Percentiles rank a stretch among this genome's conserved stretches.
These are phyloP conservation scores for Calocybe gambosa DNA, from an alignment of 1,284 basidiomycete genomes.

Conservation along the genomic window DNA sequence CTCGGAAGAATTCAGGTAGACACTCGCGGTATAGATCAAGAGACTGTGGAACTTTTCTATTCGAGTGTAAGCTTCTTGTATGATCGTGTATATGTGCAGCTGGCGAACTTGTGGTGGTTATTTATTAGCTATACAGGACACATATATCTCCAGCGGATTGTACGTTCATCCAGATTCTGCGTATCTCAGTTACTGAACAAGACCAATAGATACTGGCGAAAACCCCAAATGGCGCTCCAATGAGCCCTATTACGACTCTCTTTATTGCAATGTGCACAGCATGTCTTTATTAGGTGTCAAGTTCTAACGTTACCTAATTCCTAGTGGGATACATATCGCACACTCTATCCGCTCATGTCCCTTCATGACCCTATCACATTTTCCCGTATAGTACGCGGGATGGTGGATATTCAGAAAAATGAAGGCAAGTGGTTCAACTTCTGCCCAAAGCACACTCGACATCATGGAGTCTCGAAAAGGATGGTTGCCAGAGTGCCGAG, in stretches of 20 bases:
- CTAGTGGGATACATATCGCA: constrained; percentile 60
- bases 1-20: constrained; percentile 35
- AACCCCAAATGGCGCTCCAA: constrained; percentile 61
- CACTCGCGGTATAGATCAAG: constrained; percentile 30
- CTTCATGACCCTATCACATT: constrained; percentile 37
- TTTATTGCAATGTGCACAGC: constrained; percentile 56
- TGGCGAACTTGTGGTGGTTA: background rate
- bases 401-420: constrained; percentile 60
- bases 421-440: constrained; percentile 38
- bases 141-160: constrained; percentile 65
- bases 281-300: background rate
- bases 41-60: constrained; percentile 39
- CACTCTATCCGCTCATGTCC: constrained; percentile 40
- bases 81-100: constrained; percentile 24
- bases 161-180: constrained; percentile 28
- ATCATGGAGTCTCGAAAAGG: constrained; percentile 23
- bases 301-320: background rate
- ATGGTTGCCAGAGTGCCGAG: constrained; percentile 42
- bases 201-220: constrained; percentile 52
- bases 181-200: background rate
- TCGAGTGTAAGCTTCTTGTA: constrained; percentile 45
- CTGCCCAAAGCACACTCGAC: background rate
- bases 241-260: constrained; percentile 62
- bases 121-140: constrained; percentile 48
- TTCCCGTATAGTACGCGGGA: constrained; percentile 42